Evolutionary conservation across 2,329 filamentous ascomycete genomes (phyloP).

Genomic region (Colletotrichum abscissum): DNA sequence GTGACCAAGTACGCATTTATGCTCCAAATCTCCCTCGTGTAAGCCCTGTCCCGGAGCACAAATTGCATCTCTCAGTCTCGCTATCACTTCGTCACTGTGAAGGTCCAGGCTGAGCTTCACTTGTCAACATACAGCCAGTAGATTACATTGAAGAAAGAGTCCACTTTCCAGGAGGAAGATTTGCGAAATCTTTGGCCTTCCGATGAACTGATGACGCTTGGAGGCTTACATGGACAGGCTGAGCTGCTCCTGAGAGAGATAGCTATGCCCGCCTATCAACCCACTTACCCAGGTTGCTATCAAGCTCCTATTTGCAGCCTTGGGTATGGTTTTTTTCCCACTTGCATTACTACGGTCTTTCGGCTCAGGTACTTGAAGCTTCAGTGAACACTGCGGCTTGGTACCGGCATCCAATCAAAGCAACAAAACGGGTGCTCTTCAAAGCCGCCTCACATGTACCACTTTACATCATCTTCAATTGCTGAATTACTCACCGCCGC

Average conservation of each 20-base stretch:
- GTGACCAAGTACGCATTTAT: not conserved
- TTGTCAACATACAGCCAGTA: not conserved
- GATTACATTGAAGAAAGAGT: too few relatives aligned
- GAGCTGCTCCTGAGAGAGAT: not conserved
- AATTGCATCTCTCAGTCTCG: not conserved
- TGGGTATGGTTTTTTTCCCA: not conserved
- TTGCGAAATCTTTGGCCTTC: not conserved
- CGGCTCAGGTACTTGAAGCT: not conserved
- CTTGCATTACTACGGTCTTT: not conserved
- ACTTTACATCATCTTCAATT: not conserved
- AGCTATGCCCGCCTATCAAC: not conserved
- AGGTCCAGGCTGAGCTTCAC: not conserved
- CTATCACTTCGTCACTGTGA: not conserved
- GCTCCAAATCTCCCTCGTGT: not conserved
- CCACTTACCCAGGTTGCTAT: not conserved
- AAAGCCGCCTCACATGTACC: too few relatives aligned
- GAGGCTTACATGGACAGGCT: not conserved
- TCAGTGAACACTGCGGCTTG: not conserved
- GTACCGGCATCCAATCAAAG: not conserved
- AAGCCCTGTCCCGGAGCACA: not conserved
- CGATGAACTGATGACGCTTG: not conserved
- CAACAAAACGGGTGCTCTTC: not conserved
- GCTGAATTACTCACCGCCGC: not conserved
- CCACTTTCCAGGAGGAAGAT: not conserved
- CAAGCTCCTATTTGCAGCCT: not conserved